A percentile compares a stretch with the other conserved stretches of the same genome.
Conservation (phyloP, 2,329 filamentous ascomycete species). For the Neonectria punicea region DNA sequence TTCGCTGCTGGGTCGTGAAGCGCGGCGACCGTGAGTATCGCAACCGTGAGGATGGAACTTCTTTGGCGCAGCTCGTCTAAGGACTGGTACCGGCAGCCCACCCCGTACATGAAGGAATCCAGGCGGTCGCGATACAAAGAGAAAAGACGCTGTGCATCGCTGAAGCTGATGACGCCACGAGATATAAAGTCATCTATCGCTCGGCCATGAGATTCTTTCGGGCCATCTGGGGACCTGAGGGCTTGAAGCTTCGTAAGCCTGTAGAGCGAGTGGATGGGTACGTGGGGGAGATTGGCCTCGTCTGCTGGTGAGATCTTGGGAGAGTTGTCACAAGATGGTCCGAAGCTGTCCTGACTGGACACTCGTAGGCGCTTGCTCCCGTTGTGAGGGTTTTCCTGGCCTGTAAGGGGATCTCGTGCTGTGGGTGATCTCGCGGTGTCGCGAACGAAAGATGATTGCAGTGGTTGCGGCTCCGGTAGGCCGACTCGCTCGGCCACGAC, state of each 20-base stretch:
- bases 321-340: conserved; percentile 32
- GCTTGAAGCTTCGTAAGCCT: conserved; percentile 47
- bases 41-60: conserved; percentile 65
- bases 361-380: conserved; percentile 3
- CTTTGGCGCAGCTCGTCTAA: conserved; percentile 62
- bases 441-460: conserved; percentile 3
- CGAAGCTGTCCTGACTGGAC: conserved; percentile 11
- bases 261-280: conserved; percentile 50
- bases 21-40: conserved; percentile 67
- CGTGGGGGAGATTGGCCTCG: conserved; percentile 44
- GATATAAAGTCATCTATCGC: conserved; percentile 46
- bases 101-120: conserved; percentile 61
- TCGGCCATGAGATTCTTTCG: conserved; percentile 7
- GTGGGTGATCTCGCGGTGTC: conserved; percentile 16
- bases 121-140: conserved; percentile 59
- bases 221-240: conserved; percentile 43
- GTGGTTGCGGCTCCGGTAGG: conserved; percentile 8
- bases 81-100: conserved; percentile 58
- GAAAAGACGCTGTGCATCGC: conserved; percentile 62
- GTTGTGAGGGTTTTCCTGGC: neutral
- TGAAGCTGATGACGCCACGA: conserved; percentile 52
- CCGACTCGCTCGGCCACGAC: conserved; percentile 15
- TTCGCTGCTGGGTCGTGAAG: conserved; percentile 66
- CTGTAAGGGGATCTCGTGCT: neutral
- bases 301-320: conserved; percentile 39